A percentile compares a stretch with the other conserved stretches of the same genome.
Conservation (phyloP, 192 early-diverging fungal species). For the Coemansia sp. region DNA sequence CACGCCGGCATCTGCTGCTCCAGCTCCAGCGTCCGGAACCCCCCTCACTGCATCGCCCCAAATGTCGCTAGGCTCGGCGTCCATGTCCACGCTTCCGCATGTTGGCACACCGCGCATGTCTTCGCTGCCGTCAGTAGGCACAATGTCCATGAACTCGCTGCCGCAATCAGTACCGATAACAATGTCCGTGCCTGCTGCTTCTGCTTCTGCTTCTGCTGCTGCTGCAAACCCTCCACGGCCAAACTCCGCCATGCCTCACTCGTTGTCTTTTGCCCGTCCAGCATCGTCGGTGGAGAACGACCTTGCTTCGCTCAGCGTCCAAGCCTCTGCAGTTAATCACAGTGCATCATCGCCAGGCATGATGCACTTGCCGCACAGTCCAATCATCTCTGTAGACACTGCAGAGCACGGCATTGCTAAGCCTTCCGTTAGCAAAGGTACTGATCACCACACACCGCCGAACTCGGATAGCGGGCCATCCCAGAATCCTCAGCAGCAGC, state of each 20-base stretch:
- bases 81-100: slow-evolving; percentile 32
- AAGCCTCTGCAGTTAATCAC: background rate
- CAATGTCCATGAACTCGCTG: slow-evolving; percentile 26
- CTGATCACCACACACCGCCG: background rate
- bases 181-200: slow-evolving; percentile 9
- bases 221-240: background rate
- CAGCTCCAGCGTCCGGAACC: slow-evolving; percentile 19
- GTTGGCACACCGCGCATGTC: slow-evolving; percentile 19
- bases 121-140: slow-evolving; percentile 20
- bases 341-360: background rate
- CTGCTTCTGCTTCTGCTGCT: background rate
- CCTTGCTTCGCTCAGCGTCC: slow-evolving; percentile 14
- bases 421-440: slow-evolving; percentile 1
- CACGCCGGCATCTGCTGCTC: slow-evolving; percentile 38
- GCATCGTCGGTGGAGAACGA: slow-evolving; percentile 20
- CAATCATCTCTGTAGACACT: slow-evolving; percentile 9
- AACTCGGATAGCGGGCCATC: slow-evolving; percentile 5
- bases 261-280: slow-evolving; percentile 31
- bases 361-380: background rate
- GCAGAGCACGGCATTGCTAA: slow-evolving; percentile 13
- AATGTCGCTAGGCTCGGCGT: slow-evolving; percentile 25
- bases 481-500: slow-evolving; percentile 3
- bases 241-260: slow-evolving; percentile 4
- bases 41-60: slow-evolving; percentile 4
- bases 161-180: slow-evolving; percentile 17